Conservation (phyloP, 2,329 filamentous ascomycete genomes). For the Talaromyces sp. region DNA sequence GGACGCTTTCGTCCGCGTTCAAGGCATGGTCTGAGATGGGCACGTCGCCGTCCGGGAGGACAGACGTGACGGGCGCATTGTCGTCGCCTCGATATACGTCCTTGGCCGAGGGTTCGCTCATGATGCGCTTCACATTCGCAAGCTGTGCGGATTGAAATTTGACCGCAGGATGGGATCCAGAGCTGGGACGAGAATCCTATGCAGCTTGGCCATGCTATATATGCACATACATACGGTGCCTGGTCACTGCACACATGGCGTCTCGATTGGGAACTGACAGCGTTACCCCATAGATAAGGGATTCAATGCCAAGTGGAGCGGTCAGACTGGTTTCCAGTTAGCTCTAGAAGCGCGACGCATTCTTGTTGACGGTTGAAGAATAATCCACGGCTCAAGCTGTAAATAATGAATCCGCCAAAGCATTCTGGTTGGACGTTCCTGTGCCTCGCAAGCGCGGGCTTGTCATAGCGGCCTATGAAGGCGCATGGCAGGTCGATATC, state of each 20-base stretch:
- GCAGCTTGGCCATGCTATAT: background rate
- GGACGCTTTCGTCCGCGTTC: constrained; percentile 37
- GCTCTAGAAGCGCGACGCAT: background rate
- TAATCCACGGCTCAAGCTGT: background rate
- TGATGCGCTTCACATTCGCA: background rate
- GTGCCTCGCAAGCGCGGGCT: background rate
- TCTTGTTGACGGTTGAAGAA: background rate
- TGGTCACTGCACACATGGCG: background rate
- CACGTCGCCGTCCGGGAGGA: constrained; percentile 33
- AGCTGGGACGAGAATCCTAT: background rate
- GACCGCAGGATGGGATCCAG: background rate
- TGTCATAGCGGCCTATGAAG: background rate
- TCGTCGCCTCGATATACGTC: constrained; percentile 17
- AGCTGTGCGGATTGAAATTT: background rate
- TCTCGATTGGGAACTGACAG: background rate
- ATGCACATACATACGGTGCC: background rate
- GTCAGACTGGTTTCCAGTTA: constrained; percentile 1
- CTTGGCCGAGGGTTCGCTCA: constrained; percentile 10
- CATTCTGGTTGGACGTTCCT: background rate
- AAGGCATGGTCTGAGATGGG: constrained; percentile 30
- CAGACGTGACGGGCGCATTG: constrained; percentile 32
- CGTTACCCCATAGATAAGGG: background rate
- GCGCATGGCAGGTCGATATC: background rate
- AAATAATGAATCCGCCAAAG: background rate
- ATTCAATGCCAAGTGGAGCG: background rate